Evolutionary conservation across 1,284 basidiomycete species (phyloP), one percentile per base, ranked within the genome.

Genomic region (Cutaneotrichosporon spelunceum): DNA sequence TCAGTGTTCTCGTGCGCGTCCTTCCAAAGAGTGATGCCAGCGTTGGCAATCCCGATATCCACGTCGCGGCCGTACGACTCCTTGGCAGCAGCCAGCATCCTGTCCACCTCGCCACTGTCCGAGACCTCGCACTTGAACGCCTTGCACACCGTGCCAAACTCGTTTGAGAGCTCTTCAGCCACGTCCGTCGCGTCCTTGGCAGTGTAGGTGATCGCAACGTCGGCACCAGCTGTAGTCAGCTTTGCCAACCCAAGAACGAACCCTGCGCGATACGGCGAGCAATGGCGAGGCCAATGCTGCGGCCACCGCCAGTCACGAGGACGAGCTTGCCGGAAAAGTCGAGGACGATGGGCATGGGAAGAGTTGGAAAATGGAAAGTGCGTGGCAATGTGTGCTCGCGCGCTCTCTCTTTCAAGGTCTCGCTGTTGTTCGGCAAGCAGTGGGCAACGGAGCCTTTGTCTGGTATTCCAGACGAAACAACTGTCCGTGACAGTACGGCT

Each of bases 1-100:
- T 79, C 77, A 1, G 68, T 70, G 61, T 67, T 75, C 29, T 77
- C 73, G 50, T 71, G 62, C 1, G 72, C 66, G 27, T 76, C 75
- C 50, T 70, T 66, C 76, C 78, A 79, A 29, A 74, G 56, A 10
- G 70, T 57, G 50, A 78, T 67, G 21, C 75, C 81, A 44, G 84
- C 79, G 56, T 62, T 60, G 29, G 53, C 58, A 29, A 65, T 47
- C 2, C 45, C 56, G 23, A 64, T 61, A 55, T 68, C 67, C 50
- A 56, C 36, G 19, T n/a, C n/a, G 6, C 33, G 10, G 6, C 56
- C 62, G 27, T 29, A 63, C 16, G 19, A 48, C 42, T 14, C 19
- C 39, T 59, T 29, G 7, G 62, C 62, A 1, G 52, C 59, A 9
- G 36, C 42, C 7, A 64, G 44, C n/a, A 56, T 55, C 1, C 68